Conservation (phyloP, 2,329 filamentous ascomycete genomes). For the Claviceps pazoutovae region DNA sequence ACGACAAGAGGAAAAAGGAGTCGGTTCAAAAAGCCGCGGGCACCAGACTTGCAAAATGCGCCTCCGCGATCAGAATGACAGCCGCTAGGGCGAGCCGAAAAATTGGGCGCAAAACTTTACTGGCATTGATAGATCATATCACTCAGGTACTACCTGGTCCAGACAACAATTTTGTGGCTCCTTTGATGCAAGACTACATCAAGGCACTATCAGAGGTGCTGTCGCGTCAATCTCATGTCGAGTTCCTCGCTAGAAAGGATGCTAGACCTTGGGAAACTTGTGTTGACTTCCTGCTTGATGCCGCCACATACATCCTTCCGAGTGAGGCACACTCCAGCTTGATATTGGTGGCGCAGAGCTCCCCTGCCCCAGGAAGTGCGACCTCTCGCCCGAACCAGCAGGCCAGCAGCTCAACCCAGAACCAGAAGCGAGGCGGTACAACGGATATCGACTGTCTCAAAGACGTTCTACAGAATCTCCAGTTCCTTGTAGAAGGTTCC, state of each 20-base stretch:
- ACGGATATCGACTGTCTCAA: slow-evolving; percentile 21
- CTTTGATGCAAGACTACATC: slow-evolving; percentile 62
- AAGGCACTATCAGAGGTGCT: slow-evolving; percentile 61
- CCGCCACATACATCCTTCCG: slow-evolving; percentile 36
- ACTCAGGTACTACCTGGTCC: slow-evolving; percentile 53
- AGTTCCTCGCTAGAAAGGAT: slow-evolving; percentile 50
- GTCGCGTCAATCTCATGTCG: slow-evolving; percentile 60
- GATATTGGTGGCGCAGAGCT: slow-evolving; percentile 12
- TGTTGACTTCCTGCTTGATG: slow-evolving; percentile 55
- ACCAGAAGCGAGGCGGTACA: slow-evolving; percentile 14
- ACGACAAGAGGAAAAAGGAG: slow-evolving; percentile 36
- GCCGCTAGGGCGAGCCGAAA: slow-evolving; percentile 55
- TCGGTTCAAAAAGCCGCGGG: slow-evolving; percentile 32
- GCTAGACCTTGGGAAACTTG: slow-evolving; percentile 53
- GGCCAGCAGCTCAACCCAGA: slow-evolving; percentile 17
- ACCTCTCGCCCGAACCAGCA: slow-evolving; percentile 15
- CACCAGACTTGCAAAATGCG: slow-evolving; percentile 51
- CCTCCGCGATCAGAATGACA: slow-evolving; percentile 55
- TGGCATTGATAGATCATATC: slow-evolving; percentile 68
- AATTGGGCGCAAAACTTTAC: slow-evolving; percentile 64
- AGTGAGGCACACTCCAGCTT: slow-evolving; percentile 19
- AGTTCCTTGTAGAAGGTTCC: slow-evolving; percentile 46
- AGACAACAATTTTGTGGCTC: slow-evolving; percentile 50
- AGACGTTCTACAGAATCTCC: slow-evolving; percentile 46
- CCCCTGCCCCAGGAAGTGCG: slow-evolving; percentile 28